Percentiles rank a stretch among this genome's conserved stretches.
Conservation (phyloP, 108 stramenopile species). For the Cyclostephanos tholiformis region DNA sequence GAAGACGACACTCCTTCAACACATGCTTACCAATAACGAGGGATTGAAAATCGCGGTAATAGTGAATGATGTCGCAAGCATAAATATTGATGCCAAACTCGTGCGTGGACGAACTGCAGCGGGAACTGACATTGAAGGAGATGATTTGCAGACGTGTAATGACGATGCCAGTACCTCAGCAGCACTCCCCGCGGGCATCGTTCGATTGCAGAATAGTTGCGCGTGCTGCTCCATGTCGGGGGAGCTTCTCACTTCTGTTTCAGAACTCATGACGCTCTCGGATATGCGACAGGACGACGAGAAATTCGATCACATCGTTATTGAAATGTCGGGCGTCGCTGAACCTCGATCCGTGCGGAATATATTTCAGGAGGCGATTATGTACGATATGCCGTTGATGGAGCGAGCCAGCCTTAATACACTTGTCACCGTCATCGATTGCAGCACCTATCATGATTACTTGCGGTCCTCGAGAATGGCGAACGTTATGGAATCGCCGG, state of each 20-base stretch:
- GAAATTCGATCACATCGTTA: slow-evolving; percentile 85
- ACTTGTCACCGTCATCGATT: slow-evolving; percentile 91
- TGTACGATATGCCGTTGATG: slow-evolving; percentile 79
- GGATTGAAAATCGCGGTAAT: slow-evolving; percentile 83
- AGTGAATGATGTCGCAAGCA: slow-evolving; percentile 94
- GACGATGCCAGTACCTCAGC: slow-evolving; percentile 4
- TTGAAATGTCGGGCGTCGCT: slow-evolving; percentile 92
- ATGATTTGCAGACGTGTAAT: slow-evolving; percentile 3
- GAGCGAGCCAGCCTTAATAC: slow-evolving; percentile 84
- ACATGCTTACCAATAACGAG: slow-evolving; percentile 77
- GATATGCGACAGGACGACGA: slow-evolving; percentile 65
- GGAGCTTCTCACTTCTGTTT: slow-evolving; percentile 73
- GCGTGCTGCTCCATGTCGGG: slow-evolving; percentile 88
- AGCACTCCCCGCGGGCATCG: slow-evolving; percentile 59
- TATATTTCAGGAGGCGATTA: slow-evolving; percentile 82
- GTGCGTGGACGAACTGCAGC: slow-evolving; percentile 48
- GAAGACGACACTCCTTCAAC: slow-evolving; percentile 86
- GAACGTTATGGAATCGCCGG: slow-evolving; percentile 59
- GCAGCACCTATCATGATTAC: slow-evolving; percentile 68
- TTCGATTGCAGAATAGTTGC: slow-evolving; percentile 84
- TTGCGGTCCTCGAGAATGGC: slow-evolving; percentile 50
- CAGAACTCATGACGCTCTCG: slow-evolving; percentile 69
- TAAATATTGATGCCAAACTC: slow-evolving; percentile 95
- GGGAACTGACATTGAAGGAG: slow-evolving; percentile 8
- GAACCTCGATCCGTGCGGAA: slow-evolving; percentile 78